Base-by-base conservation (phyloP, 2,329 filamentous ascomycete genomes). In the Cordyceps farinosa region DNA sequence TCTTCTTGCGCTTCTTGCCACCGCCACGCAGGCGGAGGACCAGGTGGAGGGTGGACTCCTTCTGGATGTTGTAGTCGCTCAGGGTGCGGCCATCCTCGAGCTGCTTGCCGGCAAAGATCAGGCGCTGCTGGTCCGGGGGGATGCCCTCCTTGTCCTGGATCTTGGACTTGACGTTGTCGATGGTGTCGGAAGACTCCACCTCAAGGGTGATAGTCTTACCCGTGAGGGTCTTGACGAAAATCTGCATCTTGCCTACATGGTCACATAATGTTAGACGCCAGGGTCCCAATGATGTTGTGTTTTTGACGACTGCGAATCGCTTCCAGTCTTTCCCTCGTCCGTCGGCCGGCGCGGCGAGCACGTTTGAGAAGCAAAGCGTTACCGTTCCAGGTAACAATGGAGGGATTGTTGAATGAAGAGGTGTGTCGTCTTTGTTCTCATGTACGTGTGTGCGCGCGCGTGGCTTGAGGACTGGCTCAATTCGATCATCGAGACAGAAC, bases 81-180 rank as follows among this genome's bases (percentile, higher is more conserved):
- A 99, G 92, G 75, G 95, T 98, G 77, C 95, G 94, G 81, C 95
- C 95, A 78, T 99, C 95, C 85, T 98, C 95, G 78, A 99, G 93
- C 87, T 99, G 95, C 90, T 99, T 99, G 80, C 95, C 95, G 77
- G 95, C 95, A 83, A 98, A 99, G 88, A 99, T 99, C 81, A 99
- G 84, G 79, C 95, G 94, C 86, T 99, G 95, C 82, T 98, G 95
- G 85, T 98, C 95, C 55, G 95, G 94, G 78, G 95, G 95, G 72
- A 99, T 99, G 73, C 95, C 94, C 86, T 99, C 95, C 91, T 98
- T 99, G 89, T 98, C 95, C 92, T 89, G 84, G 74, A 87, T 87
- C 88, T 99, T 98, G 85, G 91, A 92, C 90, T 98, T 98, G 85
- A 99, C 95, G 90, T 98, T 98, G 89, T 98, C 95, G 83, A 99